Evolutionary conservation across 2,329 filamentous ascomycete genomes (phyloP).

Genomic region (Aspergillus intermedius): DNA sequence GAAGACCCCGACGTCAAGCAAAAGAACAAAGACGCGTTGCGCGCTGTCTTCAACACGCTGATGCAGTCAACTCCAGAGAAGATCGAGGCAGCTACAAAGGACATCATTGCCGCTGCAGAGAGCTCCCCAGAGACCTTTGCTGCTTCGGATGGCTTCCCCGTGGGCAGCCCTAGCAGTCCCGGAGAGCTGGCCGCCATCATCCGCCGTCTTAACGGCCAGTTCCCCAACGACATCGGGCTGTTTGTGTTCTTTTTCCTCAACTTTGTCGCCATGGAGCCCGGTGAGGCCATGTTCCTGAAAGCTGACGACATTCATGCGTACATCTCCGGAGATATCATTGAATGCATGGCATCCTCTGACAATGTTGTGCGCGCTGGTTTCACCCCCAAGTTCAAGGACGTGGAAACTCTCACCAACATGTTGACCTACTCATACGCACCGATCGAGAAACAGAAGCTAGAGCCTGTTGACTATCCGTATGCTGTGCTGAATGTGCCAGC

Average conservation of each 20-base stretch:
- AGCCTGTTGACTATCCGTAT: constrained; percentile 77
- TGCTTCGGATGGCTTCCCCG: constrained; percentile 34
- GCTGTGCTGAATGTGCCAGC: constrained; percentile 72
- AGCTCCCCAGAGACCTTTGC: constrained; percentile 67
- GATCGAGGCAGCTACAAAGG: constrained; percentile 58
- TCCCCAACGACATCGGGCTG: constrained; percentile 82
- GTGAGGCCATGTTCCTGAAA: constrained; percentile 91
- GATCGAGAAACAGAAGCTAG: constrained; percentile 91
- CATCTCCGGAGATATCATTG: constrained; percentile 71
- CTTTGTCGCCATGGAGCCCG: constrained; percentile 77
- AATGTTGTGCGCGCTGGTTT: constrained; percentile 97
- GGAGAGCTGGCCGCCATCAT: constrained; percentile 71
- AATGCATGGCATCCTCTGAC: constrained; percentile 99
- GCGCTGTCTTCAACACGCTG: constrained; percentile 66
- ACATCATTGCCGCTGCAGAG: constrained; percentile 65
- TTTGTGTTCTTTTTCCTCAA: constrained; percentile 98
- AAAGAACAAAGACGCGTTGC: constrained; percentile 71
- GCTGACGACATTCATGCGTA: constrained; percentile 98
- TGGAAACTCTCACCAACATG: constrained; percentile 79
- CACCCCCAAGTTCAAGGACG: constrained; percentile 98
- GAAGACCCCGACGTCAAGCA: constrained; percentile 40
- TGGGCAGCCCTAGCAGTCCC: constrained; percentile 31
- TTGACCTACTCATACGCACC: constrained; percentile 93
- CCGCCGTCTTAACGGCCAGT: constrained; percentile 69
- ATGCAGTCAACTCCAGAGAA: constrained; percentile 69